Evolutionary conservation across 1,139 yeast species (phyloP), one percentile per base, ranked within the genome.

Genomic region (Hyphopichia khmerensis): DNA sequence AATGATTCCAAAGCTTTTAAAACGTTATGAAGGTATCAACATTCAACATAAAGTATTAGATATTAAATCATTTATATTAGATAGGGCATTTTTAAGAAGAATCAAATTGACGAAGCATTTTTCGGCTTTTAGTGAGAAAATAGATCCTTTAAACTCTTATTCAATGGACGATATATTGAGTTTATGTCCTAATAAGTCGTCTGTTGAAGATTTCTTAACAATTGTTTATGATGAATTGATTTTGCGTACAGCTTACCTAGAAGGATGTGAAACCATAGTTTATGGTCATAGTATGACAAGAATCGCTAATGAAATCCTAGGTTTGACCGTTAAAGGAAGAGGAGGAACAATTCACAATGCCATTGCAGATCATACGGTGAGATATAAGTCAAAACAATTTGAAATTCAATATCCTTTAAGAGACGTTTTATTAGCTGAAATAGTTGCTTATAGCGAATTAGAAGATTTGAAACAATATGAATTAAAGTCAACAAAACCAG

Each of bases 251-350:
- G 87, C 91, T 0, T 53, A 54, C 14, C 60, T 65, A 14, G 64
- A 70, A 27, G 59, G 64, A 0, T 79, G 84, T 47, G 71, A 76
- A 16, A 77, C 87, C 4, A 68, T 90, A 1, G 47, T 89, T 2
- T 83, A 80, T 65, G 89, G 95, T 0, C 87, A 86, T 56, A 81
- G 88, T 16, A 87, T 88, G 91, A 87, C 96, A 1, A 75, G 84
- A 41, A 59, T 91, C 14, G 96, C 98, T 1, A 89, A 86, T 52
- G 83, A 83, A 45, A 81, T 88, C 19, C 71, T 93, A 27, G 77
- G 96, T 0, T 67, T 86, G 44, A 84, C 96, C 0, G 91, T 91
- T n/a, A 87, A 86, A 54, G 99, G 99, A 8, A 76, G 96, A 47
- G 98, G 98, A 0, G 72, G 85, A 2, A 75, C 75, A 27, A 75